phyloP scores from a whole-genome alignment of 768 basidiomycete genomes.

The Termitomyces sp. region DNA sequence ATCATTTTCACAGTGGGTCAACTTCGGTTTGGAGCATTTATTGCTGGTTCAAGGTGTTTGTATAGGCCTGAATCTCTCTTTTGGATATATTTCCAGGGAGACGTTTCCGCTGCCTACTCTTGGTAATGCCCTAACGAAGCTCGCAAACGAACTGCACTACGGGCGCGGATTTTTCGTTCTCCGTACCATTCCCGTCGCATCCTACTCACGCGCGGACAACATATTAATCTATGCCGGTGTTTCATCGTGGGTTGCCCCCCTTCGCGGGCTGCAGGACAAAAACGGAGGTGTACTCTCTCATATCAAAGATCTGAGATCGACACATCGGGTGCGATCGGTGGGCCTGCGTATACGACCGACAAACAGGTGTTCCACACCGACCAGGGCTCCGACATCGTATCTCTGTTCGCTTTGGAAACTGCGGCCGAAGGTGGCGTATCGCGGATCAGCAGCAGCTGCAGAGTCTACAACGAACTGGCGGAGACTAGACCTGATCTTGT shows the following conservation, averaged over 20 bases:
- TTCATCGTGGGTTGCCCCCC: slow-evolving; percentile 19
- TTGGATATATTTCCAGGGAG: slow-evolving; percentile 25
- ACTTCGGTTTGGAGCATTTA: background rate
- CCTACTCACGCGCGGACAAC: slow-evolving; percentile 21
- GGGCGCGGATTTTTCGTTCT: slow-evolving; percentile 24
- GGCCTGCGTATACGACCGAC: slow-evolving; percentile 23
- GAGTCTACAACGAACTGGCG: slow-evolving; percentile 46
- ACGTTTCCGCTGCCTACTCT: slow-evolving; percentile 23
- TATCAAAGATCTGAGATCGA: slow-evolving; percentile 20
- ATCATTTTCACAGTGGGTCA: slow-evolving; percentile 26
- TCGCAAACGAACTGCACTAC: slow-evolving; percentile 18
- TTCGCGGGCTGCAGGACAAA: slow-evolving; percentile 19
- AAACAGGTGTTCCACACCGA: slow-evolving; percentile 24
- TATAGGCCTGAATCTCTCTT: slow-evolving; percentile 21
- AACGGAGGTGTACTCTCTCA: slow-evolving; percentile 20
- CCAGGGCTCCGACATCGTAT: slow-evolving; percentile 15
- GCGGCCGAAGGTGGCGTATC: slow-evolving; percentile 44
- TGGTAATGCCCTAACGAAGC: slow-evolving; percentile 14
- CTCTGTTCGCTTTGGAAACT: slow-evolving; percentile 37
- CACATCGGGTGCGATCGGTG: slow-evolving; percentile 16
- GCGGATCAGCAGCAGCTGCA: slow-evolving; percentile 38
- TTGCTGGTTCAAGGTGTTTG: background rate
- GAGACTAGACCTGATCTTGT: slow-evolving; percentile 41
- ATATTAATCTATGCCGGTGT: slow-evolving; percentile 21
- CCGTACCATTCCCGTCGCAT: slow-evolving; percentile 19